Conservation (phyloP, 345 rosid genomes). For the Acer yangbiense region DNA sequence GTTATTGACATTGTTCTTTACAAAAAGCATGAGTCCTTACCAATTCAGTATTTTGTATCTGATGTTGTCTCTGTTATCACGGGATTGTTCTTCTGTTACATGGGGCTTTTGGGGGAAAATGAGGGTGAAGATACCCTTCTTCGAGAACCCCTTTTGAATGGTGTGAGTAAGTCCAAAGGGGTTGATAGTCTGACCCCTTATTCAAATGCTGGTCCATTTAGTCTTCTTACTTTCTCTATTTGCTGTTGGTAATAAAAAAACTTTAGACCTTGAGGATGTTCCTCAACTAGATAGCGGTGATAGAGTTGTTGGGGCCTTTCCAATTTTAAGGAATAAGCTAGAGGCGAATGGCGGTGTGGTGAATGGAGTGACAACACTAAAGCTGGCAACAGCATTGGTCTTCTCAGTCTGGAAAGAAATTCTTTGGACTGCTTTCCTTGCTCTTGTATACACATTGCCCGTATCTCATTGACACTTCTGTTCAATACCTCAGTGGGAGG, state of each 20-base stretch:
- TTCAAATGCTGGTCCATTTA: conserved; percentile 46
- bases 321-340: conserved; percentile 43
- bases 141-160: conserved; percentile 53
- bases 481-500: conserved; percentile 56
- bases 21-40: conserved; percentile 29
- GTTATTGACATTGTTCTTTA: conserved; percentile 39
- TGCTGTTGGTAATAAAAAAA: conserved; percentile 53
- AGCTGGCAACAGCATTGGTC: too few relatives aligned
- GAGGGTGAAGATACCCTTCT: conserved; percentile 32
- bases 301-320: conserved; percentile 42
- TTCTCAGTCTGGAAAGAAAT: too few relatives aligned
- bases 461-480: conserved; percentile 57
- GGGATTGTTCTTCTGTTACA: conserved; percentile 58
- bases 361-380: conserved; percentile 42
- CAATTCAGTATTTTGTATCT: conserved; percentile 34
- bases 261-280: conserved; percentile 62
- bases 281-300: conserved; percentile 59
- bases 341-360: conserved; percentile 30
- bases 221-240: conserved; percentile 58
- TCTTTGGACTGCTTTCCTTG: too few relatives aligned
- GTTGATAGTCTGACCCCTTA: conserved; percentile 46
- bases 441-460: too few relatives aligned
- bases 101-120: conserved; percentile 41
- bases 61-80: conserved; percentile 51
- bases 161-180: conserved; percentile 35